Evolutionary conservation across 2,329 filamentous ascomycete species (phyloP).

Genomic region (Grosmannia clavigera): DNA sequence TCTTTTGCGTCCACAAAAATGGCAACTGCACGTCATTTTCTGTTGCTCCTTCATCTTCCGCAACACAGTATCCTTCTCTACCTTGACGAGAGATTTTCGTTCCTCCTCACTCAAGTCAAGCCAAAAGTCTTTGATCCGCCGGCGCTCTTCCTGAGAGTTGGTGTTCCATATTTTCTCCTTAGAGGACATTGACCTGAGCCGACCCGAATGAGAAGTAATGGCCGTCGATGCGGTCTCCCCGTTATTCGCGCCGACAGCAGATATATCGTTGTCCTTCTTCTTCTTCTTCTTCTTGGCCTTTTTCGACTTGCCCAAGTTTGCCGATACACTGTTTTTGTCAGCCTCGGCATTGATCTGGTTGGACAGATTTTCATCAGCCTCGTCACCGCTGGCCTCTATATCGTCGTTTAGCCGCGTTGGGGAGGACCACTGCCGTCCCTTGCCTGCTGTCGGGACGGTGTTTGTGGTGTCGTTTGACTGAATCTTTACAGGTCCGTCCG

Average conservation of each 20-base stretch:
- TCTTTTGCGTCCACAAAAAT: slow-evolving; percentile 89
- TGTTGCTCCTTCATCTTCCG: slow-evolving; percentile 99
- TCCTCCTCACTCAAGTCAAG: slow-evolving; percentile 87
- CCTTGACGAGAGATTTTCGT: slow-evolving; percentile 88
- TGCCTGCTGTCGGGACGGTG: slow-evolving; percentile 15
- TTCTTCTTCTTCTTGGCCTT: slow-evolving; percentile 60
- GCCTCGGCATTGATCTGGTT: slow-evolving; percentile 23
- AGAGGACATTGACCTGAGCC: slow-evolving; percentile 28
- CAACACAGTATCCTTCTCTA: slow-evolving; percentile 94
- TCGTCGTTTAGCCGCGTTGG: slow-evolving; percentile 31
- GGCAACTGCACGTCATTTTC: slow-evolving; percentile 97
- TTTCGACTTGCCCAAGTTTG: slow-evolving; percentile 30
- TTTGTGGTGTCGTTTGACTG: slow-evolving; percentile 29
- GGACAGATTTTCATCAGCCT: slow-evolving; percentile 25
- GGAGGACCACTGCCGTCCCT: not conserved
- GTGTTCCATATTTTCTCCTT: slow-evolving; percentile 97
- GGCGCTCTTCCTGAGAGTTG: slow-evolving; percentile 82
- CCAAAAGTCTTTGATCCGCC: slow-evolving; percentile 98
- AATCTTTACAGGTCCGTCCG: slow-evolving; percentile 28
- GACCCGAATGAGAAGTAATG: slow-evolving; percentile 11
- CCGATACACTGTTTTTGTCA: slow-evolving; percentile 19
- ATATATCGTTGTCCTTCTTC: slow-evolving; percentile 20
- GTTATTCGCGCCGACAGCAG: slow-evolving; percentile 14
- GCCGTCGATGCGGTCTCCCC: slow-evolving; percentile 8
- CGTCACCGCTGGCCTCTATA: slow-evolving; percentile 45